Percentiles rank a stretch among this genome's conserved stretches.
Conservation (phyloP, 352 stramenopile genomes). For the Phytophthora multivora region DNA sequence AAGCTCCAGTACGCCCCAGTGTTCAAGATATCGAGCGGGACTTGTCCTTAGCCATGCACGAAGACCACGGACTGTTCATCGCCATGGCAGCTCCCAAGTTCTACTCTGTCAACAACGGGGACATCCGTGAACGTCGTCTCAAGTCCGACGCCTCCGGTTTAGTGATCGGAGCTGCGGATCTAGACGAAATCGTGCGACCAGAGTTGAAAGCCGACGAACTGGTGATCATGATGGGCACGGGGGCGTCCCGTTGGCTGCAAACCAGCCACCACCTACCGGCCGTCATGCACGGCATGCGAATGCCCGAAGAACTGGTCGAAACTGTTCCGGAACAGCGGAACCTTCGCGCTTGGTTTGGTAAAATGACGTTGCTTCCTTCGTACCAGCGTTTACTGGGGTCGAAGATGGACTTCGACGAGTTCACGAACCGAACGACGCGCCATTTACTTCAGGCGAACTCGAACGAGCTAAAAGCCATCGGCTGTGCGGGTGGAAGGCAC, state of each 20-base stretch:
- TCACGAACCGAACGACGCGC: slow-evolving; percentile 44
- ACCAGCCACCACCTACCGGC: slow-evolving; percentile 47
- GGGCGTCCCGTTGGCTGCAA: slow-evolving; percentile 48
- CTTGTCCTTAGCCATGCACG: slow-evolving; percentile 60
- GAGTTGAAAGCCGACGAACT: slow-evolving; percentile 59
- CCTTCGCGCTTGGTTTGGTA: slow-evolving; percentile 62
- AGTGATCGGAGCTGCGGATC: slow-evolving; percentile 37
- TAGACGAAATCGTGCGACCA: slow-evolving; percentile 42
- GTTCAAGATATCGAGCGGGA: slow-evolving; percentile 13
- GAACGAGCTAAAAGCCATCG: slow-evolving; percentile 42
- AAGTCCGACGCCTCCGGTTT: slow-evolving; percentile 43
- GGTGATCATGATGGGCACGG: slow-evolving; percentile 63
- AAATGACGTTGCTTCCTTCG: slow-evolving; percentile 60
- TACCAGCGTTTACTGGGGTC: slow-evolving; percentile 47
- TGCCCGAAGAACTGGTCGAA: slow-evolving; percentile 38
- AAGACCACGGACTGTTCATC: slow-evolving; percentile 67
- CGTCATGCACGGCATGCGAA: slow-evolving; percentile 67
- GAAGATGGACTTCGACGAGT: slow-evolving; percentile 40
- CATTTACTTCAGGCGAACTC: slow-evolving; percentile 27
- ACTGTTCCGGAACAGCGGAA: slow-evolving; percentile 20
- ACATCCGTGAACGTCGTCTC: slow-evolving; percentile 32
- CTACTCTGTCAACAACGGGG: slow-evolving; percentile 35
- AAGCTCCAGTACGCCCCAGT: neutral
- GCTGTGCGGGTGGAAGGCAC: slow-evolving; percentile 44
- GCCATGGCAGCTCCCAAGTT: slow-evolving; percentile 53